Evolutionary conservation across 2,329 filamentous ascomycete genomes (phyloP).

Genomic region (Monosporascus sp.): DNA sequence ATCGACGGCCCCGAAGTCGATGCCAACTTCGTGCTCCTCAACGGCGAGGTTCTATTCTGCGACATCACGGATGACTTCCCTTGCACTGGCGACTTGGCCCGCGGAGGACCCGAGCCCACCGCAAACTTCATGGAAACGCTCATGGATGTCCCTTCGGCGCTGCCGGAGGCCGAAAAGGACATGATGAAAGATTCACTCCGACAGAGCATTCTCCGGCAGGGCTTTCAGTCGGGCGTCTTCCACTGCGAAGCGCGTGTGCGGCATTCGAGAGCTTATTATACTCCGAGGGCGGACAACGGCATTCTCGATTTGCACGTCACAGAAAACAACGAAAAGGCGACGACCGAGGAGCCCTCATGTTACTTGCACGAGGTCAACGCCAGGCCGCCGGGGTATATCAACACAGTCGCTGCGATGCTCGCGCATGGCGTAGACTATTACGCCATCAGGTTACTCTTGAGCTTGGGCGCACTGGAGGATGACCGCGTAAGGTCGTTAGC

Average conservation of each 20-base stretch:
- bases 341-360: slow-evolving; percentile 1
- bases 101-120: background rate
- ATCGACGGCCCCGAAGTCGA: slow-evolving; percentile 37
- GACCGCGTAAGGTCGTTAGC: slow-evolving; percentile 9
- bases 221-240: slow-evolving; percentile 23
- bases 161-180: slow-evolving; percentile 15
- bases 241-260: slow-evolving; percentile 25
- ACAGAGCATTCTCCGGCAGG: slow-evolving; percentile 15
- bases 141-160: slow-evolving; percentile 17
- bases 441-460: slow-evolving; percentile 18
- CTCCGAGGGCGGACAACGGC: slow-evolving; percentile 4
- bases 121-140: slow-evolving; percentile 20
- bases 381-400: slow-evolving; percentile 21
- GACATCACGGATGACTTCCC: slow-evolving; percentile 36
- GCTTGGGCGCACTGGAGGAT: too few relatives aligned
- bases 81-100: slow-evolving; percentile 18
- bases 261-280: slow-evolving; percentile 19
- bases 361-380: slow-evolving; percentile 28
- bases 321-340: background rate
- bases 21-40: slow-evolving; percentile 33
- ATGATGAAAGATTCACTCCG: slow-evolving; percentile 14
- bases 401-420: slow-evolving; percentile 15
- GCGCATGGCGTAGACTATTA: slow-evolving; percentile 28
- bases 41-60: slow-evolving; percentile 35
- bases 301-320: slow-evolving; percentile 11